These are phyloP conservation scores for Aspergillus novoparasiticus DNA, from an alignment of 2,329 filamentous ascomycete species.

Conservation along the genomic window DNA sequence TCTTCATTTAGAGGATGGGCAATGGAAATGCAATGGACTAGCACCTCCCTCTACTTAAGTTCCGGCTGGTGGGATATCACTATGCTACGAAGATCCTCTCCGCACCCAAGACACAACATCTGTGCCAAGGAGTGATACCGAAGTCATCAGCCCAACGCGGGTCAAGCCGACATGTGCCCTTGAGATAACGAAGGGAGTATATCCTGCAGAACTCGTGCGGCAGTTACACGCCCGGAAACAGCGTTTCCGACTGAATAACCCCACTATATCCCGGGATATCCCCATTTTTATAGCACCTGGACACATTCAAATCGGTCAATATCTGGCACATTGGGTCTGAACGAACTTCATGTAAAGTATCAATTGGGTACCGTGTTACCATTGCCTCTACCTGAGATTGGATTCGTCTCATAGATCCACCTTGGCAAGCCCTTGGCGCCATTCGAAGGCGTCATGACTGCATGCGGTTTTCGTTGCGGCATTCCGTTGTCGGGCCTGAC, in stretches of 20 bases:
- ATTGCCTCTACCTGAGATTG: constrained; percentile 7
- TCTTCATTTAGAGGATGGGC: background rate
- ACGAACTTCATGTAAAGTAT: constrained; percentile 2
- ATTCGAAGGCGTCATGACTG: constrained; percentile 7
- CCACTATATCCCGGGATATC: background rate
- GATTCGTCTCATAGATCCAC: constrained; percentile 17
- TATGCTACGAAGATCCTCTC: constrained; percentile 8
- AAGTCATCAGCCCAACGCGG: constrained; percentile 15
- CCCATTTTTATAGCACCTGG: background rate
- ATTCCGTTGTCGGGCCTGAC: constrained; percentile 2
- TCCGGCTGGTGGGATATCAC: background rate
- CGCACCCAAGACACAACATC: constrained; percentile 12
- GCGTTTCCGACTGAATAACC: constrained; percentile 2
- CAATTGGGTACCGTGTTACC: constrained; percentile 10
- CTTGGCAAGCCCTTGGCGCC: constrained; percentile 12
- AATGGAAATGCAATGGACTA: background rate
- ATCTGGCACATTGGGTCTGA: background rate
- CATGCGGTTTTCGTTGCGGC: constrained; percentile 8
- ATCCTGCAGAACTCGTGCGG: constrained; percentile 11
- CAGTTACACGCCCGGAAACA: constrained; percentile 7
- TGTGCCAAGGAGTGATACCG: constrained; percentile 16
- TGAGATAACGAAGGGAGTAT: background rate
- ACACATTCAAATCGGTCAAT: constrained; percentile 2
- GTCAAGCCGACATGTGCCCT: constrained; percentile 11
- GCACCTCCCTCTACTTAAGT: constrained; percentile 1